Evolutionary conservation across 1,139 yeast species (phyloP), one percentile per base, ranked within the genome.

Genomic region (Blastobotrys petasosporus): DNA sequence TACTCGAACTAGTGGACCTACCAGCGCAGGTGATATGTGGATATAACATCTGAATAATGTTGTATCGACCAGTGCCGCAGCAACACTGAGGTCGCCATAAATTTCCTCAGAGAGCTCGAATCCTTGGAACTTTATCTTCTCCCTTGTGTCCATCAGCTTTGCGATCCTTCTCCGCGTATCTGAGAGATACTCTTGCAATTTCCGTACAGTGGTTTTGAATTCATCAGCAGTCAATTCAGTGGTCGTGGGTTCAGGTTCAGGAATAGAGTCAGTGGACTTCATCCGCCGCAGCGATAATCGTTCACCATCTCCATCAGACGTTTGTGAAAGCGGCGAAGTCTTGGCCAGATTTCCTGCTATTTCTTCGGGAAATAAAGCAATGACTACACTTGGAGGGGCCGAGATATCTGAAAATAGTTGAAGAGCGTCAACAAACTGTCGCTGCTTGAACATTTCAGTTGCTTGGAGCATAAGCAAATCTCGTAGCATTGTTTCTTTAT

Each of bases 1-100:
- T 1, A 88, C 73, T 44, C 97, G 70, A 6, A 92, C 72, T 31
- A 92, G 74, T 0, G 97, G 94, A 0, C 94, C 95, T 13, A 92
- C 74, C 59, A 92, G 71, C 55, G 82, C 76, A 0, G 88, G 86
- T 48, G 79, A 78, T 33, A 77, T 76, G 25, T 79, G 64, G 53
- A 80, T 71, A 60, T 92, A 92, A 51, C 94, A 79, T 45, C 79
- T 71, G 57, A 92, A 86, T 29, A 92, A 69, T 0, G 88, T 74
- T 0, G 96, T 85, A 58, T 92, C 98, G 4, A 92, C 77, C 2
- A 80, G 65, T 10, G 64, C 64, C 1, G 84, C 76, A 10, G 76
- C 62, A 3, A 61, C 56, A 3, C 60, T 59, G 12, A 70, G 58
- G 41, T 66, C 58, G 2, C 68, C 63, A 35, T 64, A 61, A 10